Evolutionary conservation across 345 rosid species (phyloP).

Genomic region (Arabidopsis arenosa): DNA sequence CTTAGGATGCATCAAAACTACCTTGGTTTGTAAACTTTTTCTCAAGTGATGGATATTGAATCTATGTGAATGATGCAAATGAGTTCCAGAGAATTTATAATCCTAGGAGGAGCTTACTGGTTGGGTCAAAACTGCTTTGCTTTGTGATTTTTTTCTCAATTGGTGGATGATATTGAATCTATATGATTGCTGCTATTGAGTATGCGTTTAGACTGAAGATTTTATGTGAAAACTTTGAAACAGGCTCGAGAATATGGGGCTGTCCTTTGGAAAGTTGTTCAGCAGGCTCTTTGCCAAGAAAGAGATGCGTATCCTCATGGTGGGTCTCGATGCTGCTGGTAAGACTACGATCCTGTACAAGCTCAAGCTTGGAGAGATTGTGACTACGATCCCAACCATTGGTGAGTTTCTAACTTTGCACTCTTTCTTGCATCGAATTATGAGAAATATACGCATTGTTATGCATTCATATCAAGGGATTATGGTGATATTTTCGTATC

Average conservation of each 20-base stretch:
- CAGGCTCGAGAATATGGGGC: slow-evolving; percentile 56
- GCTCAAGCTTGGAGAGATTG: slow-evolving; percentile 79
- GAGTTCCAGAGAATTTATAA: neutral
- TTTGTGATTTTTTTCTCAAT: neutral
- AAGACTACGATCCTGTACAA: slow-evolving; percentile 79
- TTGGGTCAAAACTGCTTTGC: slow-evolving; percentile 5
- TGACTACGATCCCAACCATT: slow-evolving; percentile 76
- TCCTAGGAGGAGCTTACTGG: neutral
- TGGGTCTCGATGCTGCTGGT: slow-evolving; percentile 53
- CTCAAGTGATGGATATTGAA: slow-evolving; percentile 9
- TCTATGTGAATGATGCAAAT: slow-evolving; percentile 1
- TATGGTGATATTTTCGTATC: neutral
- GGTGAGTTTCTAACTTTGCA: slow-evolving; percentile 48
- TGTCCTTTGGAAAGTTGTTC: slow-evolving; percentile 68
- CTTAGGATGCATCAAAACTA: slow-evolving; percentile 2
- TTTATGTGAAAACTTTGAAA: slow-evolving; percentile 11
- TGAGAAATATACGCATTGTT: neutral
- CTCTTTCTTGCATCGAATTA: neutral
- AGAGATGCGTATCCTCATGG: slow-evolving; percentile 52
- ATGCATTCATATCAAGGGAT: neutral
- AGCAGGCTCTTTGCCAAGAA: slow-evolving; percentile 64
- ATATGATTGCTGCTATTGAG: neutral
- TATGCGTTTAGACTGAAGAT: neutral
- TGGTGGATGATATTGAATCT: neutral
- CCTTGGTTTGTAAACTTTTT: neutral